Base-by-base conservation (phyloP, 2,329 filamentous ascomycete species). In the Colletotrichum cereale region DNA sequence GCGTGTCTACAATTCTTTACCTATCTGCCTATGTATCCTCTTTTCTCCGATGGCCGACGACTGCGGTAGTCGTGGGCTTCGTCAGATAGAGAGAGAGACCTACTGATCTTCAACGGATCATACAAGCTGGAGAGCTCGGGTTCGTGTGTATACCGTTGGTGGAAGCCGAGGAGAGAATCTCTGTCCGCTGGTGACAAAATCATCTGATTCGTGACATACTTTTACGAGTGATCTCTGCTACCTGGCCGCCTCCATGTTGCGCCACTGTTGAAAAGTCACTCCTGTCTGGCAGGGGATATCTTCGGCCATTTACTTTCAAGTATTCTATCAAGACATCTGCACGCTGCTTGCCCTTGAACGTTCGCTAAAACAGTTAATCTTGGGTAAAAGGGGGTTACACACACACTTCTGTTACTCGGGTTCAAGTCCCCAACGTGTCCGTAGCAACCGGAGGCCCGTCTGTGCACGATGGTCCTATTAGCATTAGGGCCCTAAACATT, bases 401-500 rank as follows among this genome's bases (percentile, higher is more conserved):
- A 5, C 5, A 10, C 34, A 36, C 48, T 4, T 8, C 26, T 29
- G 29, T 36, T 21, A 1, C 8, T 31, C 24, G 26, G 21, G 58
- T 71, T 61, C 47, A 31, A 64, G 44, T 72, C 68, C 44, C 60
- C 68, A n/a, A 36, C 8, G 44, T 48, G 50, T 62, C 67, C 58
- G 52, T 53, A 58, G 29, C 34, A 58, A 40, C 52, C 47, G 58
- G 48, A 56, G 18, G 47, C 53, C 44, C 58, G 44, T 60, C 65
- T 68, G 69, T 71, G 60, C 65, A 31, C 38, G 12, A 36, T 18
- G 38, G 47, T 2, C 24, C 65, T 24, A 21, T 67, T 24, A 11
- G 42, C 44, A 16, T 55, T n/a, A 42, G 47, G 50, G 68, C 50
- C 50, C 56, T 48, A 50, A 50, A 31, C 26, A 60, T 66, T 26